These are phyloP conservation scores for Blastocystis sp. DNA, from an alignment of 352 stramenopile genomes.

Conservation along the genomic window DNA sequence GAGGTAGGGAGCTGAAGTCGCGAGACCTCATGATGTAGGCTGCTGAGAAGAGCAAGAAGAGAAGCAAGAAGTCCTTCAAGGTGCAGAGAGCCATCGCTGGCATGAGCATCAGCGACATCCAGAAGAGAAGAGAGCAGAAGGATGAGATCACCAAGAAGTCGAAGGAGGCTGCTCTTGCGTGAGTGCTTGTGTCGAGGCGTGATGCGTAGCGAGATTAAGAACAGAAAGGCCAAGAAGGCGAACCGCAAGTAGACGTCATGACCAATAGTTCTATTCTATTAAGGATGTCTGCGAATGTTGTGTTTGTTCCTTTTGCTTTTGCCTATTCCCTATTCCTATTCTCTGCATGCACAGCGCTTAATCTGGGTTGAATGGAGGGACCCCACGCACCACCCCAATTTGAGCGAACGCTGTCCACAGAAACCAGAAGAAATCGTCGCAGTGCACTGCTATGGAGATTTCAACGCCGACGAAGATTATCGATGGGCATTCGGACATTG, in stretches of 20 bases:
- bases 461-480: constrained; percentile 51
- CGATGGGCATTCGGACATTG: constrained; percentile 34
- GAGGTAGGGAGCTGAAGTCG: constrained; percentile 7
- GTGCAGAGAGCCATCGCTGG: constrained; percentile 48
- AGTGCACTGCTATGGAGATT: constrained; percentile 15
- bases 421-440: background rate
- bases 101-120: constrained; percentile 62
- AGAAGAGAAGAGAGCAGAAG: constrained; percentile 59
- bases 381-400: no score
- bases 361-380: no score
- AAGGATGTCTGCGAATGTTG: constrained; percentile 64
- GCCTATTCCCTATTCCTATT: background rate
- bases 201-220: constrained; percentile 54
- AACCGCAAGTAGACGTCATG: constrained; percentile 63
- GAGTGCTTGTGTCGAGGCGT: background rate
- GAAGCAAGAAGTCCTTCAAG: constrained; percentile 66
- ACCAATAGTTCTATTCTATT: constrained; percentile 45
- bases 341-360: no score
- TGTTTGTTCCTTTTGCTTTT: constrained; percentile 47
- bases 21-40: background rate
- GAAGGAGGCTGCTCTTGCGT: constrained; percentile 64
- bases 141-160: constrained; percentile 65
- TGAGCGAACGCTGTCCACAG: no score
- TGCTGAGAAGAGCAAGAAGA: constrained; percentile 69
- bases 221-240: constrained; percentile 58